phyloP scores from a whole-genome alignment of 208 protist species.

The Trypanosoma cruzi region DNA sequence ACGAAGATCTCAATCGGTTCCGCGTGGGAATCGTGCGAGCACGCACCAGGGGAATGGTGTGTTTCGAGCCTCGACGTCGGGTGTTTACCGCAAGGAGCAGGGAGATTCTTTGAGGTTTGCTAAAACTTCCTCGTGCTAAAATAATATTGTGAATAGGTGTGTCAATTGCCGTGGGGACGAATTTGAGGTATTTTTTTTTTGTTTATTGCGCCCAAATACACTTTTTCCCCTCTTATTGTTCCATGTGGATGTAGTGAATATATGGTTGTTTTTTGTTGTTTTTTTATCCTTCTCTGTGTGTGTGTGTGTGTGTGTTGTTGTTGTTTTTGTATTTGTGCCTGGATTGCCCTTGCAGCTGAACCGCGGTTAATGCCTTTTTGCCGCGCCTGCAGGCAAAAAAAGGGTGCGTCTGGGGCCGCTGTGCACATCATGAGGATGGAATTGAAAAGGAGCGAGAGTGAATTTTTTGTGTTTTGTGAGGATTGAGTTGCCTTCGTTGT shows the following conservation, averaged over 20 bases:
- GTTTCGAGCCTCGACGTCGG: background rate
- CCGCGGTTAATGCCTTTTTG: no score
- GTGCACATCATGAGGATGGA: no score
- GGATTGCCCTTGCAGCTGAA: no score
- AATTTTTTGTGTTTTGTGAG: no score
- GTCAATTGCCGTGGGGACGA: background rate
- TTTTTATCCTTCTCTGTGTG: slow-evolving; percentile 12
- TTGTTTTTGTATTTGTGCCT: background rate
- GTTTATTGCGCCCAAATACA: background rate
- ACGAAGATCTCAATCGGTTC: background rate
- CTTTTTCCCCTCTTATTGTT: no score
- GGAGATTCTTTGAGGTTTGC: background rate
- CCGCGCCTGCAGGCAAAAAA: no score
- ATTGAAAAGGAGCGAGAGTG: no score
- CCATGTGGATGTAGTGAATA: no score
- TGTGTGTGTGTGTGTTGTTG: background rate
- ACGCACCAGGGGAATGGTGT: background rate
- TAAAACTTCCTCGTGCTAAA: background rate
- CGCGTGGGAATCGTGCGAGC: background rate
- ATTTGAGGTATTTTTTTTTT: background rate
- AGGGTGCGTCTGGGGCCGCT: no score
- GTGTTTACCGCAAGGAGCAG: background rate
- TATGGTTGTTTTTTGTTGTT: slow-evolving; percentile 9
- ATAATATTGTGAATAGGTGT: background rate
- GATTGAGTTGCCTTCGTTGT: no score